Evolutionary conservation across 306 rosid genomes (phyloP).

Genomic region (Casuarina glauca): DNA sequence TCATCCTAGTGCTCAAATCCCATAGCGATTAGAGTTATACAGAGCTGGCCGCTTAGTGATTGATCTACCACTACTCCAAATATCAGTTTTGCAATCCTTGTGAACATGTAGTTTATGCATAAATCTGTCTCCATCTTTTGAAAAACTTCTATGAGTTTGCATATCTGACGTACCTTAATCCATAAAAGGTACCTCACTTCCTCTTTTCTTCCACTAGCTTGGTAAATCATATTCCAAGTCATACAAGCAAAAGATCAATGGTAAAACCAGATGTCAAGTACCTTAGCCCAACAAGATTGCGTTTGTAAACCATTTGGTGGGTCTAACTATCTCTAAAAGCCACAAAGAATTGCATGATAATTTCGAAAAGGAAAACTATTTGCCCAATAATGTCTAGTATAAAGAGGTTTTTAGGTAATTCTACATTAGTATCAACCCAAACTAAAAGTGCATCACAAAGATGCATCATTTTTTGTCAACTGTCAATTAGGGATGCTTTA

Average conservation of each 20-base stretch:
- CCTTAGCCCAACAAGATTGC: constrained; percentile 72
- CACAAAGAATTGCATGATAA: constrained; percentile 66
- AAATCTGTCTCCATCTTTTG: constrained; percentile 78
- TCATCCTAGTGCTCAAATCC: no score
- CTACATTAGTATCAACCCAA: constrained; percentile 56
- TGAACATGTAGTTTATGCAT: constrained; percentile 72
- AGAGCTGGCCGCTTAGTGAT: no score
- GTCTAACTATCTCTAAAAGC: constrained; percentile 81
- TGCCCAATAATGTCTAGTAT: constrained; percentile 80
- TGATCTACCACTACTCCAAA: no score
- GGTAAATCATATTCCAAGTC: constrained; percentile 92
- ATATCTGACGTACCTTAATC: constrained; percentile 78
- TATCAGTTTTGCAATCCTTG: constrained; percentile 70
- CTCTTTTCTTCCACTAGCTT: constrained; percentile 76
- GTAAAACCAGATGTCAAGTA: constrained; percentile 69
- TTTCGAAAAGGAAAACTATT: constrained; percentile 75
- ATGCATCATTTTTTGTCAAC: constrained; percentile 83
- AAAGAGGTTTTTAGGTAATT: constrained; percentile 43
- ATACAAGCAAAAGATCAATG: constrained; percentile 76
- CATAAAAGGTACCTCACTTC: constrained; percentile 76
- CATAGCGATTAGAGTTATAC: no score
- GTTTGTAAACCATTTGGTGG: constrained; percentile 69
- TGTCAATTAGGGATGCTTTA: constrained; percentile 60
- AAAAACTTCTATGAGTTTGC: constrained; percentile 54
- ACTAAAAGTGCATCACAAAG: constrained; percentile 59